Evolutionary conservation across 768 basidiomycete genomes (phyloP), one percentile per base, ranked within the genome.

Genomic region (Cystobasidium tubakii): DNA sequence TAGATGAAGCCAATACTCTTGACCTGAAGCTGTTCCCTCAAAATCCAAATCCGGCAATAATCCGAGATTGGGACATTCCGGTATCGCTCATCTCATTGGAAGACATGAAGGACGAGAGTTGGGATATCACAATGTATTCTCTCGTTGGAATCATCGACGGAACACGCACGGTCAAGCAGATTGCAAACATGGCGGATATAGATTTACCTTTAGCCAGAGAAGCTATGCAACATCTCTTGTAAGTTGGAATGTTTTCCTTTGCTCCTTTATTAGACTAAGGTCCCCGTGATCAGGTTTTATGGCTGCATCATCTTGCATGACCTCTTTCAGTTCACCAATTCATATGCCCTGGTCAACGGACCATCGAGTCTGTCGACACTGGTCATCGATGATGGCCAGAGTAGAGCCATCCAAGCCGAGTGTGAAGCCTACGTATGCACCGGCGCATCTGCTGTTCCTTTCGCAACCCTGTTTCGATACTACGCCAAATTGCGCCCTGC

Each of bases 291-390:
- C 76, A 94, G 92, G 54, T 96, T 92, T 79, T 97, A 98, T 80
- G 92, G 96, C 82, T 92, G 94, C 50, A 88, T 96, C 76, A 92
- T 98, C 90, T 90, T 88, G 75, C 87, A 94, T 69, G 96, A 99
- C 82, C 91, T 98, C 54, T 99, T 99, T 81, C 94, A 96, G 81
- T 95, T 89, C 81, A 92, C 92, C 19, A 98, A 98, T 81, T 92
- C 95, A 88, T 99, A 99, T 80, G 92, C 92, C 0, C 84, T 93
- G 31, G 87, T 89, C 65, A 90, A 89, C 77, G 70, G 74, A 17
- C 43, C 75, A 17, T 9, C 34, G 17, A 43, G 63, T 43, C 44
- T 71, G 19, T 36, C 69, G 2, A 34, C 53, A 1, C 62, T 62
- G 33, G 73, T 76, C 23, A 75, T 77, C 2, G 78, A 78, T 25